phyloP scores from a whole-genome alignment of 345 rosid genomes.

The Moricandia arvensis region DNA sequence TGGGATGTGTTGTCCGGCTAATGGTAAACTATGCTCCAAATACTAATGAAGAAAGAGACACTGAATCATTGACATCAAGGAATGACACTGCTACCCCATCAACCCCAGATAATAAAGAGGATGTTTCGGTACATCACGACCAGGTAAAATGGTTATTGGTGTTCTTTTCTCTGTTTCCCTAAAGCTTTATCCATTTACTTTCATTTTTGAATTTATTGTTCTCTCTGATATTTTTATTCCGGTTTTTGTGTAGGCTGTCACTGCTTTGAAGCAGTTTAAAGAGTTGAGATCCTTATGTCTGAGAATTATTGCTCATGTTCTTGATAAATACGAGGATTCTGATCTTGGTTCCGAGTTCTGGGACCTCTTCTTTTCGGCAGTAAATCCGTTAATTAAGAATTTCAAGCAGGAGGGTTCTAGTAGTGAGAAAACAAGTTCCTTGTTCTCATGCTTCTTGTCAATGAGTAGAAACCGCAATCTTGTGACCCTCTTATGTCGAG shows the following conservation, averaged over 20 bases:
- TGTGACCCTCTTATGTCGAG: constrained; percentile 58
- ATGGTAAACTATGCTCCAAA: constrained; percentile 52
- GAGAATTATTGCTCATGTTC: constrained; percentile 64
- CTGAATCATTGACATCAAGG: constrained; percentile 36
- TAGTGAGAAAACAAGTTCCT: constrained; percentile 88
- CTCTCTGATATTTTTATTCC: background rate
- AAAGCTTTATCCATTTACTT: background rate
- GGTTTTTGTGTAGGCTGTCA: constrained; percentile 48
- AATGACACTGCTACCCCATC: constrained; percentile 17
- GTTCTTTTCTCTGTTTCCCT: constrained; percentile 5
- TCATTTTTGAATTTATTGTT: background rate
- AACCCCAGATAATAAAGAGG: constrained; percentile 38
- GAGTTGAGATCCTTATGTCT: constrained; percentile 80
- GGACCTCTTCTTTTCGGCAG: constrained; percentile 79
- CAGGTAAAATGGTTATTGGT: constrained; percentile 46
- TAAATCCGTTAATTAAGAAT: constrained; percentile 62
- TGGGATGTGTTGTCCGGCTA: constrained; percentile 83
- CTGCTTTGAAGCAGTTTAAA: constrained; percentile 59
- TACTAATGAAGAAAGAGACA: constrained; percentile 43
- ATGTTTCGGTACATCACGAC: constrained; percentile 27
- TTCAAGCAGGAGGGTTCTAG: constrained; percentile 94
- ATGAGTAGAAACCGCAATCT: constrained; percentile 79
- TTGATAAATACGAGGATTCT: constrained; percentile 75
- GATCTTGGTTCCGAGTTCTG: constrained; percentile 74
- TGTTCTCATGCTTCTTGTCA: constrained; percentile 87